Conservation (phyloP, 148 eudicot genomes). For the Nyssa sinensis region DNA sequence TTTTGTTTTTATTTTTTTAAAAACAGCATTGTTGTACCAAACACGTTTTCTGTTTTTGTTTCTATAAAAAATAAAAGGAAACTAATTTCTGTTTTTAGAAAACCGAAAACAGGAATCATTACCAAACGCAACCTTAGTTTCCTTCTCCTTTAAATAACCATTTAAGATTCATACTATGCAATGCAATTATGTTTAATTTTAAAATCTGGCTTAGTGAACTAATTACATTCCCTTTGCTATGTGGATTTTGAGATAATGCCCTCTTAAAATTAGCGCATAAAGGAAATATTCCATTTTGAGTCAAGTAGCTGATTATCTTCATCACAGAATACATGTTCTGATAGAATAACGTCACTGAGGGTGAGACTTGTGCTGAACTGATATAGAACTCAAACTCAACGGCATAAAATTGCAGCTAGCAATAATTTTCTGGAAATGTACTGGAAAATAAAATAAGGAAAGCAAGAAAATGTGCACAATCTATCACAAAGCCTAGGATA, state of each 20-base stretch:
- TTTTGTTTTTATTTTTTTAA: too few relatives aligned
- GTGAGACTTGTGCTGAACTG: not conserved
- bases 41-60: too few relatives aligned
- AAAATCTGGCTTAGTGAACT: not conserved
- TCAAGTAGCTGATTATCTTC: not conserved
- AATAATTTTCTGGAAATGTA: not conserved
- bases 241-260: not conserved
- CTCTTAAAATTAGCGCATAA: not conserved
- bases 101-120: too few relatives aligned
- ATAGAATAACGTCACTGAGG: not conserved
- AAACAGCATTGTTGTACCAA: too few relatives aligned
- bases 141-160: not conserved
- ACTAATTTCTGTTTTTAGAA: too few relatives aligned
- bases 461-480: not conserved
- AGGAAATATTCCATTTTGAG: not conserved
- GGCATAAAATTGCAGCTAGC: not conserved
- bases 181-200: not conserved
- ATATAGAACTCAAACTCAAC: not conserved
- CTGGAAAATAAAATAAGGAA: not conserved
- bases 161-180: not conserved
- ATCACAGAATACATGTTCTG: not conserved
- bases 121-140: too few relatives aligned
- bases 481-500: slow-evolving; percentile 20
- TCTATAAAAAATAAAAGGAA: too few relatives aligned
- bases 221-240: not conserved